Base-by-base conservation (phyloP, 2,329 filamentous ascomycete species). In the Geosmithia putterillii region DNA sequence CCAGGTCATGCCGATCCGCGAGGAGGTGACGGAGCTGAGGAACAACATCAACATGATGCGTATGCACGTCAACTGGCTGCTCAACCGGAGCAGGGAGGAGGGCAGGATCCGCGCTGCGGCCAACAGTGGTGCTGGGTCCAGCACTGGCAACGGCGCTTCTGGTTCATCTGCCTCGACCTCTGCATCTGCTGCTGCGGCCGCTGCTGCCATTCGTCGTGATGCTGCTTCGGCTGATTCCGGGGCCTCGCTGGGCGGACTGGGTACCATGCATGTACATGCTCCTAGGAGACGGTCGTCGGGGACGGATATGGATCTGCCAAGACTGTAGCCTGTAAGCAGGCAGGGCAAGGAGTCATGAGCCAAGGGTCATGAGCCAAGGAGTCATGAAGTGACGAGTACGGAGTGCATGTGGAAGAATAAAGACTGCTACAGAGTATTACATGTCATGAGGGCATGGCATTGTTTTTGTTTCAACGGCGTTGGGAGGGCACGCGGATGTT, bases 51-150 rank as follows among this genome's bases (percentile, higher is more conserved):
- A 73, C 42, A 71, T 76, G 51, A 65, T 78, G 38, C 67, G 69
- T 43, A 76, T 77, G 73, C 73, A 78, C 48, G 70, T 76, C 38
- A 70, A 71, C 45, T 76, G 72, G 72, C 63, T 77, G 22, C 67
- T 76, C 55, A 74, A 72, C 46, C 64, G 68, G 47, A 67, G 67
- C 46, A 58, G 70, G 9, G 68, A 72, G 48, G 69, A 73, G 51
- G 66, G 61, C 1, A 60, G 64, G 18, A 55, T 62, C 32, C 52
- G 62, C 45, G 61, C 62, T 1, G 61, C 62, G 2, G 59, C 61
- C 36, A 63, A 61, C 42, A 62, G 48, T 22, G 55, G 60, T 3
- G 61, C 53, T 39, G 38, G 18, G 9, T 38, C n/a, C 36, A 38
- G 20, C 36, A 38, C 5, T n/a, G 18, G 12, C 28, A 32, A 32